Evolutionary conservation across 169 alveolate species (phyloP), one percentile per base, ranked within the genome.

Genomic region (Plasmodium ovale): DNA sequence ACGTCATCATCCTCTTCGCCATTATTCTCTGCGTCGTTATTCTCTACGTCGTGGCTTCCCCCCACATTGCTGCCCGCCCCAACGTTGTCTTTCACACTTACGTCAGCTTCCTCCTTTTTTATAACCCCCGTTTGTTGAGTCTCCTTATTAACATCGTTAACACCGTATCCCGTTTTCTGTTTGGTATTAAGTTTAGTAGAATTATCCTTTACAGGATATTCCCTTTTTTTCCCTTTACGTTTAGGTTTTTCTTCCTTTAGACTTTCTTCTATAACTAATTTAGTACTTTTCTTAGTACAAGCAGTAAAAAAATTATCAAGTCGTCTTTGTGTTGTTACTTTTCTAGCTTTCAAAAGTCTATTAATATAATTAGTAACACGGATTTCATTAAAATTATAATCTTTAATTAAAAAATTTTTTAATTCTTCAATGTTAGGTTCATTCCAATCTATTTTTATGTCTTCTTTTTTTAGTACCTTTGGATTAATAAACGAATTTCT

Each of bases 351-450:
- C 23, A 89, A 33, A 33, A 93, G 65, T 54, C 93, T 73, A 47
- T 89, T 92, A 27, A 93, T 67, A 87, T 89, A 91, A 82, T 94
- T 93, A 39, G 93, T 82, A 12, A 95, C 97, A 49, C 97, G 72
- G 3, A 91, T 88, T 60, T 94, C 95, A 35, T 87, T 82, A 65
- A 95, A 95, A 87, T 94, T 87, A 72, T 95, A 94, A 44, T 94
- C 95, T 60, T 91, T 70, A 14, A 96, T 92, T 59, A 96, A 87
- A 87, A 95, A 96, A 58, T 92, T 88, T 33, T 88, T 91, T 74
- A 96, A 91, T 14, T 93, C 97, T 56, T 94, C 96, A 51, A 79
- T 92, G 56, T 94, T 92, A 5, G 95, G 91, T 49, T 88, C 95
- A 21, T 70, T 79, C 96, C 96, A 93, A 47, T 89, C 88, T 25